These are phyloP conservation scores for Macadamia tetraphylla DNA, from an alignment of 164 flowering plant species.

Conservation along the genomic window DNA sequence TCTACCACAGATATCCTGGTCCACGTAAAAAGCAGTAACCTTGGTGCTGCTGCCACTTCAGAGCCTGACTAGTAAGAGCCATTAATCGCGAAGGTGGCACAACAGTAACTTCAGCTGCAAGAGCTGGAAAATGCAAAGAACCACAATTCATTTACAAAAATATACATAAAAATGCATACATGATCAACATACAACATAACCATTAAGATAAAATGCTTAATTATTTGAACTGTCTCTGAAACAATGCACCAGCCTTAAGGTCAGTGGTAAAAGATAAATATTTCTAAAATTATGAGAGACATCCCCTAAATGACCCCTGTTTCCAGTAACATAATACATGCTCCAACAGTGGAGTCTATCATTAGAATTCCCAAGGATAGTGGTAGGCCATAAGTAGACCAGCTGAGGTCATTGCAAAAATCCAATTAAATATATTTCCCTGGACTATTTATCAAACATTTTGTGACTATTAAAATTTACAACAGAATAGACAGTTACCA, in stretches of 20 bases:
- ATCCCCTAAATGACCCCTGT: too few species aligned
- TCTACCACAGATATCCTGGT: background rate
- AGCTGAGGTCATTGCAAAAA: too few species aligned
- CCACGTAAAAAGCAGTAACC: constrained; percentile 26
- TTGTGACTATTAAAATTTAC: too few species aligned
- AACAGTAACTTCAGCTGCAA: constrained; percentile 90
- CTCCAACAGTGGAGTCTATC: too few species aligned
- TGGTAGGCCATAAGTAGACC: too few species aligned
- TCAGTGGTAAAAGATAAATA: too few species aligned
- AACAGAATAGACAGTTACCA: too few species aligned
- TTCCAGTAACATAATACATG: too few species aligned
- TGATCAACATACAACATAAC: background rate
- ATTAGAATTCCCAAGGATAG: too few species aligned
- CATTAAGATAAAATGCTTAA: background rate
- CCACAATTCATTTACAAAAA: background rate
- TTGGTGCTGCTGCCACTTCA: constrained; percentile 99
- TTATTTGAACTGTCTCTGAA: background rate
- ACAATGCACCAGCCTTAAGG: background rate
- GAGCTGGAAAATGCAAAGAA: constrained; percentile 40
- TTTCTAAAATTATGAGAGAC: too few species aligned
- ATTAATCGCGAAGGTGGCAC: constrained; percentile 94
- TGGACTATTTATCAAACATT: too few species aligned
- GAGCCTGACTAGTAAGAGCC: constrained; percentile 96
- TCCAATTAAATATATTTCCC: too few species aligned
- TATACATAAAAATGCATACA: background rate